Percentiles rank a stretch among this genome's conserved stretches.
Evolutionary conservation across 2,329 filamentous ascomycete genomes (phyloP).

Genomic region (Fusarium pseudoanthophilum): DNA sequence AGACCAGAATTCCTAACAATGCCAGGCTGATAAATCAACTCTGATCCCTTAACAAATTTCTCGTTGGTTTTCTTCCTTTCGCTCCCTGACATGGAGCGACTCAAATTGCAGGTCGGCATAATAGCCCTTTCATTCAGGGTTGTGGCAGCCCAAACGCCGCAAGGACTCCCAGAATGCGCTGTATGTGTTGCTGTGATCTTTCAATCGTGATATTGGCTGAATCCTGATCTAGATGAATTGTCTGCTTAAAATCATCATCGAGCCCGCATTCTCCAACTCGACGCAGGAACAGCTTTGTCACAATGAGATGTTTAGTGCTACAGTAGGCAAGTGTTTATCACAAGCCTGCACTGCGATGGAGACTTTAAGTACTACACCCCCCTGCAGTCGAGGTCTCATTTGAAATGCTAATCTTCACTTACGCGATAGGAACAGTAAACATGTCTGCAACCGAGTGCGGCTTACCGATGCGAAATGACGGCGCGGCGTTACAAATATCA

Average conservation of each 20-base stretch:
- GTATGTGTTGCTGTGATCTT: background rate
- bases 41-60: accelerated
- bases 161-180: background rate
- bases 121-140: too few relatives aligned
- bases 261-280: background rate
- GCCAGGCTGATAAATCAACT: too few relatives aligned
- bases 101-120: too few relatives aligned
- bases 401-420: background rate
- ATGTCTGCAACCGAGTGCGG: background rate
- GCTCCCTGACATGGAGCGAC: too few relatives aligned
- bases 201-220: too few relatives aligned
- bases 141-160: background rate
- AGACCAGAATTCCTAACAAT: too few relatives aligned
- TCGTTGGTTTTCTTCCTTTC: accelerated
- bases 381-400: too few relatives aligned
- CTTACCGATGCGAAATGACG: background rate
- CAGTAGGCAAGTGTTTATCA: background rate
- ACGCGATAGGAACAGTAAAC: background rate
- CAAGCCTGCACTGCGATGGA: background rate
- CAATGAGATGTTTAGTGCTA: background rate
- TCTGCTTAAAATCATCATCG: background rate
- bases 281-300: background rate
- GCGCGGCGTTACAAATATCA: background rate
- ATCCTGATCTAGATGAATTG: background rate
- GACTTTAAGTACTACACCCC: background rate